These are phyloP conservation scores for Chaetomiaceae sp. DNA, from an alignment of 2,329 filamentous ascomycete species.

Conservation along the genomic window DNA sequence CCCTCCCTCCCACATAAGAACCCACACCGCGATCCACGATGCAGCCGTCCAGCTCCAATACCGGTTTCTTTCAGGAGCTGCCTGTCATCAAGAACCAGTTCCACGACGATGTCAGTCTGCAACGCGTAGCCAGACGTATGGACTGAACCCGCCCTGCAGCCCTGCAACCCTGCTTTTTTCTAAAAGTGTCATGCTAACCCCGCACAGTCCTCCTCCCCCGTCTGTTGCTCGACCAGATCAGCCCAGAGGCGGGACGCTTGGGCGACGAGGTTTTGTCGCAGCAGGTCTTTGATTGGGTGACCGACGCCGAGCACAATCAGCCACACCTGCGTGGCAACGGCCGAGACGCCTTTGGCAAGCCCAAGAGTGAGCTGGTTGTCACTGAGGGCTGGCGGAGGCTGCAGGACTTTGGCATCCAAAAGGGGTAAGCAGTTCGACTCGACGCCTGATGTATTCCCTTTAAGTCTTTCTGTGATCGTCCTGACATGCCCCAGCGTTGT, in stretches of 20 bases:
- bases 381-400: constrained; percentile 62
- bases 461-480: neutral
- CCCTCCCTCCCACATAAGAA: too few species aligned
- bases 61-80: constrained; percentile 52
- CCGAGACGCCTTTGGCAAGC: constrained; percentile 57
- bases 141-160: too few species aligned
- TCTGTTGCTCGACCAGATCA: constrained; percentile 35
- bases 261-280: constrained; percentile 50
- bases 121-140: constrained; percentile 48
- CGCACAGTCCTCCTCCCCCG: constrained; percentile 45
- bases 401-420: constrained; percentile 52
- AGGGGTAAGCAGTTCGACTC: constrained; percentile 38
- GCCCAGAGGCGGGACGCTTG: constrained; percentile 43
- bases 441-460: neutral
- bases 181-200: constrained; percentile 4
- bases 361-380: constrained; percentile 55
- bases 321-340: constrained; percentile 54
- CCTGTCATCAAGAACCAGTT: constrained; percentile 53
- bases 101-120: constrained; percentile 48
- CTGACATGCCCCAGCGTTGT: constrained; percentile 43
- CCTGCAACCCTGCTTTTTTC: too few species aligned
- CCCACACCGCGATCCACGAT: constrained; percentile 26
- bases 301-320: constrained; percentile 61
- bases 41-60: constrained; percentile 42
- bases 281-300: constrained; percentile 51